Evolutionary conservation across 1,284 basidiomycete species (phyloP).

Genomic region (Porodaedalea pini): DNA sequence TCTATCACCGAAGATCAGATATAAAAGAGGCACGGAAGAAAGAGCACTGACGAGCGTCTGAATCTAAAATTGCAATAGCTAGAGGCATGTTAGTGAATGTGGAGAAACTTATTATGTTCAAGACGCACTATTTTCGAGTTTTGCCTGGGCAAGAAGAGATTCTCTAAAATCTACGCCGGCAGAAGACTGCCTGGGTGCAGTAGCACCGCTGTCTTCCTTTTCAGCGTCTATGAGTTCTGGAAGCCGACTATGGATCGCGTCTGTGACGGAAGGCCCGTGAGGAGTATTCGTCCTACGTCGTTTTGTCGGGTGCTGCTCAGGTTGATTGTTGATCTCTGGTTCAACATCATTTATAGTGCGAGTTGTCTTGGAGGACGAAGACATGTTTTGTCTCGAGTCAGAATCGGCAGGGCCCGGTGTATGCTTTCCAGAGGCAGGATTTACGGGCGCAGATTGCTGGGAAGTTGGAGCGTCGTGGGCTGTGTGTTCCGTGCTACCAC

Average conservation of each 20-base stretch:
- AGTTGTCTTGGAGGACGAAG: not conserved
- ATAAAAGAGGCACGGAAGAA: not conserved
- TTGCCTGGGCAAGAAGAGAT: constrained; percentile 16
- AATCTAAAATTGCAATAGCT: constrained; percentile 22
- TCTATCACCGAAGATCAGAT: constrained; percentile 7
- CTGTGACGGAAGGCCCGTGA: not conserved
- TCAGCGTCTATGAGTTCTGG: constrained; percentile 21
- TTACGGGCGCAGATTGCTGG: constrained; percentile 31
- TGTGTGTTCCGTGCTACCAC: constrained; percentile 29
- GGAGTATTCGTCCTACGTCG: constrained; percentile 10
- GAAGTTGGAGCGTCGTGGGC: constrained; percentile 30
- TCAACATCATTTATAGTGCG: constrained; percentile 9
- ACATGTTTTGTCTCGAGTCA: not conserved
- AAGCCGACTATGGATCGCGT: constrained; percentile 20
- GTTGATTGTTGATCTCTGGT: not conserved
- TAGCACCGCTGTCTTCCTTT: not conserved
- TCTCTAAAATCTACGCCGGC: constrained; percentile 10
- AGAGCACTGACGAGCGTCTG: constrained; percentile 17
- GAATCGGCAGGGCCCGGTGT: constrained; percentile 25
- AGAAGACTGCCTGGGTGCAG: not conserved
- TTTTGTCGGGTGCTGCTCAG: constrained; percentile 14
- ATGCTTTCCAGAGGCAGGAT: constrained; percentile 27
- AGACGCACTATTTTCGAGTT: constrained; percentile 21
- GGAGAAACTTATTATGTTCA: not conserved
- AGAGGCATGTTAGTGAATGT: not conserved